Evolutionary conservation across 2,329 filamentous ascomycete genomes (phyloP), one percentile per base, ranked within the genome.

Genomic region (Fusarium heterosporum): DNA sequence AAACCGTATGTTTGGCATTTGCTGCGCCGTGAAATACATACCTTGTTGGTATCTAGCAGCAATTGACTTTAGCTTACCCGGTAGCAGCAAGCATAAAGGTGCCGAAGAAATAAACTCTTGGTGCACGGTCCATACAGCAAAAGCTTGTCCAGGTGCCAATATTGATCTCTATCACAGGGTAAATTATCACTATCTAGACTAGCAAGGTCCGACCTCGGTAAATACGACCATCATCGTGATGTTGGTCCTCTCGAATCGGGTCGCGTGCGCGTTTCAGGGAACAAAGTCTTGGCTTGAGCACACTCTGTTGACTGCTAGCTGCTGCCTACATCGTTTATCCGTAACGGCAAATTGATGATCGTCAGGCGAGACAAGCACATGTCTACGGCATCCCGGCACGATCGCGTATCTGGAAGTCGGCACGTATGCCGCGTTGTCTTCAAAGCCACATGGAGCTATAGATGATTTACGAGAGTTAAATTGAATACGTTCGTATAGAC

Each of bases 211-310:
- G 26, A n/a, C 14, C 26, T 67, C 57, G 58, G 57, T 28, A 38
- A 26, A 64, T 38, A 57, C 63, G 57, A 58, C 47, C 41, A 47
- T 43, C 36, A 32, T 40, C 30, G 42, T 47, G 36, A 41, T 40
- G 7, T 46, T 48, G 55, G 48, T 47, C 26, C 22, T 11, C 40
- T 49, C 40, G 45, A 45, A 56, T 32, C 29, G 48, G 41, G 63
- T 66, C 64, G 64, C 58, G 64, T 66, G 64, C 51, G 29, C 48
- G 19, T 48, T 36, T 53, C 43, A 66, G 46, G 47, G 54, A 62
- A 8, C 30, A 47, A 17, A 25, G 26, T 22, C 42, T 42, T 34
- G 30, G 55, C 53, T 55, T 43, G 36, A 29, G 6, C 30, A 16
- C 13, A 14, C 8, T 12, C 12, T 28, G n/a, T 28, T 19, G 9